Evolutionary conservation across 441 rosid genomes (phyloP), one percentile per base, ranked within the genome.

Genomic region (Adansonia rubrostipa): DNA sequence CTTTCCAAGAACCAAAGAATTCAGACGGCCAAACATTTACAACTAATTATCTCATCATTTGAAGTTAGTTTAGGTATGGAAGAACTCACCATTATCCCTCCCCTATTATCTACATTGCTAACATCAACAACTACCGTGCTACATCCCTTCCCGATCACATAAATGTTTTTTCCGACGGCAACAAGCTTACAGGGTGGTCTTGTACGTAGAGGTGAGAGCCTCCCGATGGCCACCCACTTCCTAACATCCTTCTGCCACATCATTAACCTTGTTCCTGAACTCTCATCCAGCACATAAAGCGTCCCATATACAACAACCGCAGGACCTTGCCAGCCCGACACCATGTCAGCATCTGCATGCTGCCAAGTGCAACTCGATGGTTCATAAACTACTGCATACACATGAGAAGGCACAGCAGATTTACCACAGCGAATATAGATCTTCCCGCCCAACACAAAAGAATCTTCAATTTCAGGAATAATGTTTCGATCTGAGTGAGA

Each of bases 321-420:
- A n/a, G 96, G 96, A 79, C 97, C 98, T 19, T 64, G 82, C 97
- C 96, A 94, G 70, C 98, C 97, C 13, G 89, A 87, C 1, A 88
- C 89, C 68, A 94, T 81, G 72, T 86, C 88, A 65, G 84, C 87
- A 76, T 91, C 96, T 72, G 87, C 89, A 15, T 72, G 91, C 81
- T 88, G 82, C 98, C 98, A 94, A 1, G 74, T 85, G 50, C 87
- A 84, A 36, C 67, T 84, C 1, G 76, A 84, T 60, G 93, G 90
- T 47, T 88, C 88, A 13, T 91, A 92, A 56, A 86, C 84, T 0
- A 83, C 85, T 47, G 86, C 87, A 73, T 57, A 72, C 10, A 81
- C 83, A 78, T 77, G 75, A 13, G 87, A 86, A 58, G 85, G 60
- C 28, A 76, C 76, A 13, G 81, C 44, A 76, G 89, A 86, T 75